A percentile compares a stretch with the other conserved stretches of the same genome.
Evolutionary conservation across 306 rosid genomes (phyloP).

Genomic region (Prunus armeniaca): DNA sequence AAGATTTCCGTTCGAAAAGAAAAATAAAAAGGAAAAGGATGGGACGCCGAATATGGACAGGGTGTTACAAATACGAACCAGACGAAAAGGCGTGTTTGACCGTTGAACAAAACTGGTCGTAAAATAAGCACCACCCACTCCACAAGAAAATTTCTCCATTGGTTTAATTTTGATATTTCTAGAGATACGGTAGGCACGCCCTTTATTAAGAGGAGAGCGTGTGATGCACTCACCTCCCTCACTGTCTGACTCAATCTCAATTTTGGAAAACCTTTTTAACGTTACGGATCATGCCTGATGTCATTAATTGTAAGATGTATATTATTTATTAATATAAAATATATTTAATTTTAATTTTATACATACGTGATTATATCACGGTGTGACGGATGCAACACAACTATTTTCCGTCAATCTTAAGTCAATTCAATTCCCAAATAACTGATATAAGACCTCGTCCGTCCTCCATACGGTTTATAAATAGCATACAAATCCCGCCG

Average conservation of each 20-base stretch:
- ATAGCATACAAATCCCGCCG: neutral
- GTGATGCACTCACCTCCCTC: neutral
- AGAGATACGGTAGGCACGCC: neutral
- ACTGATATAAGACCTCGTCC: neutral
- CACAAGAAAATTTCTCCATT: neutral
- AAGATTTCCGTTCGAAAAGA: neutral
- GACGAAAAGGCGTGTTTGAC: slow-evolving; percentile 31
- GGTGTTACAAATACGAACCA: slow-evolving; percentile 2
- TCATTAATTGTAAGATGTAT: no score
- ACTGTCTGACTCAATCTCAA: neutral
- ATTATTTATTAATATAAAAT: no score
- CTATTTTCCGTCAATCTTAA: neutral
- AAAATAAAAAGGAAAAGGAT: neutral
- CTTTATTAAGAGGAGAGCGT: no score
- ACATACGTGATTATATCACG: no score
- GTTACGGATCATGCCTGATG: no score
- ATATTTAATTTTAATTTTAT: no score
- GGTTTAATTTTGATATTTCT: neutral
- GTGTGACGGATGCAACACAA: no score
- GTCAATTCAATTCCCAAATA: neutral
- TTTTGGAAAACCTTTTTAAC: no score
- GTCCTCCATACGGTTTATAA: neutral
- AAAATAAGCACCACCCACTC: slow-evolving; percentile 12
- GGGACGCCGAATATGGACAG: slow-evolving; percentile 17
- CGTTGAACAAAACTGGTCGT: slow-evolving; percentile 16